A percentile compares a stretch with the other conserved stretches of the same genome.
Conservation (phyloP, 2,329 filamentous ascomycete genomes). For the Stemphylium vesicarium region DNA sequence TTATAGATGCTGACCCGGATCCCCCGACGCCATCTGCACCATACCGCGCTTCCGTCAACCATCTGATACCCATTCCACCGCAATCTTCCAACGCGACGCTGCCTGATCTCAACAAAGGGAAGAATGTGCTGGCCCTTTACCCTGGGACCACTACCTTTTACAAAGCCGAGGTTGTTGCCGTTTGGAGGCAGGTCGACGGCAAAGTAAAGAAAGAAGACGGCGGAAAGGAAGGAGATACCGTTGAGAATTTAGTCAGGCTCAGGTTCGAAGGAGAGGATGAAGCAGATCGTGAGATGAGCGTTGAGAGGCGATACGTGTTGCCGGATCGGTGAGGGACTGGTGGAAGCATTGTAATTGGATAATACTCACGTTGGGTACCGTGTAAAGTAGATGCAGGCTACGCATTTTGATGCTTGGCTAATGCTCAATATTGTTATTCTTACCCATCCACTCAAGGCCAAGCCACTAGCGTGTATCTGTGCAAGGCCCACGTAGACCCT, state of each 20-base stretch:
- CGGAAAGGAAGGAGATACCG: conserved; percentile 49
- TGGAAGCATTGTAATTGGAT: not conserved
- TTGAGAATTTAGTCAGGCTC: conserved; percentile 51
- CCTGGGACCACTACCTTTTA: conserved; percentile 62
- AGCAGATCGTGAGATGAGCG: conserved; percentile 53
- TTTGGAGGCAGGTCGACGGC: conserved; percentile 46
- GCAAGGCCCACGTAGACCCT: conserved; percentile 5
- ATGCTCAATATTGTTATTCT: not conserved
- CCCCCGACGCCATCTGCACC: conserved; percentile 47
- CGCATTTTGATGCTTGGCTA: not conserved
- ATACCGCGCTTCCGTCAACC: conserved; percentile 55
- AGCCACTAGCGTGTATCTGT: conserved; percentile 5
- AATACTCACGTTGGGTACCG: conserved; percentile 1
- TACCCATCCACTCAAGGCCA: not conserved
- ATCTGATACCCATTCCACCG: conserved; percentile 55
- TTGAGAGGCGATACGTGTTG: conserved; percentile 59
- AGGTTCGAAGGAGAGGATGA: conserved; percentile 59
- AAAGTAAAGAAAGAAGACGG: conserved; percentile 50
- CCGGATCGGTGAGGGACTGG: conserved; percentile 30
- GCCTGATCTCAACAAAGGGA: conserved; percentile 50
- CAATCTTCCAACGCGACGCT: conserved; percentile 50
- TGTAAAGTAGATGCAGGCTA: not conserved
- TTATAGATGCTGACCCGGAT: conserved; percentile 58
- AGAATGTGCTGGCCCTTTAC: conserved; percentile 58
- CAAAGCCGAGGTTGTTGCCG: conserved; percentile 56